A percentile compares a stretch with the other conserved stretches of the same genome.
Conservation (phyloP, 2,329 filamentous ascomycete genomes). For the Orbilia oligospora region DNA sequence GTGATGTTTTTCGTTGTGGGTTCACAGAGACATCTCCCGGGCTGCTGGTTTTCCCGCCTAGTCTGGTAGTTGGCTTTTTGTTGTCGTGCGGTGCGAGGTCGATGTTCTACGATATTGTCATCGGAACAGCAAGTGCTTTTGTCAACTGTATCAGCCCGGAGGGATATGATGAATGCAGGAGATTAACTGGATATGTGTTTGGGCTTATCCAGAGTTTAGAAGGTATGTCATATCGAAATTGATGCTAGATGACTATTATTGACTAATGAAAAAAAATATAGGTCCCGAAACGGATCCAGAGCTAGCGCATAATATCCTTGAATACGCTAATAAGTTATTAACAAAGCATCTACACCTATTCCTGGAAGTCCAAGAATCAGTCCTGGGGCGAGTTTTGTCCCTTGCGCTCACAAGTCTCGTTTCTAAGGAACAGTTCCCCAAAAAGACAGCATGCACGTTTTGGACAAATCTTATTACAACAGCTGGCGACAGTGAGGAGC, state of each 20-base stretch:
- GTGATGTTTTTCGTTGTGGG: constrained; percentile 79
- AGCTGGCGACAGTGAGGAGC: constrained; percentile 70
- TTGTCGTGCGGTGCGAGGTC: constrained; percentile 74
- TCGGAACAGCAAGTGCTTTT: constrained; percentile 80
- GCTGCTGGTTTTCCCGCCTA: constrained; percentile 81
- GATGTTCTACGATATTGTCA: constrained; percentile 77
- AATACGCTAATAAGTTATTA: constrained; percentile 78
- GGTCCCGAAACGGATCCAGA: constrained; percentile 78
- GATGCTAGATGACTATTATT: constrained; percentile 45
- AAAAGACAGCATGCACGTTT: constrained; percentile 80
- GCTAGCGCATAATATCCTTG: constrained; percentile 80
- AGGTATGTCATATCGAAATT: constrained; percentile 67
- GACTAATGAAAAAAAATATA: constrained; percentile 56
- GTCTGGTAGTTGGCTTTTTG: constrained; percentile 77
- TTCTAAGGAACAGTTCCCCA: constrained; percentile 81
- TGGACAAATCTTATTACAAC: constrained; percentile 73
- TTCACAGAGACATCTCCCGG: constrained; percentile 82
- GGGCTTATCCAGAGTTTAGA: constrained; percentile 75
- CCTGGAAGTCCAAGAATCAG: constrained; percentile 73
- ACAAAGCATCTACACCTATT: constrained; percentile 75
- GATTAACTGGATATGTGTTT: constrained; percentile 75
- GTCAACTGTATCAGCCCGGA: constrained; percentile 73
- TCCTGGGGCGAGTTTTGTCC: constrained; percentile 72
- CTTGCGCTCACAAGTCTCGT: constrained; percentile 80
- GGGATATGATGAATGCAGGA: constrained; percentile 69